These are phyloP conservation scores for Phascolomyces articulosus DNA, from an alignment of 371 early-diverging fungal genomes.

Conservation along the genomic window DNA sequence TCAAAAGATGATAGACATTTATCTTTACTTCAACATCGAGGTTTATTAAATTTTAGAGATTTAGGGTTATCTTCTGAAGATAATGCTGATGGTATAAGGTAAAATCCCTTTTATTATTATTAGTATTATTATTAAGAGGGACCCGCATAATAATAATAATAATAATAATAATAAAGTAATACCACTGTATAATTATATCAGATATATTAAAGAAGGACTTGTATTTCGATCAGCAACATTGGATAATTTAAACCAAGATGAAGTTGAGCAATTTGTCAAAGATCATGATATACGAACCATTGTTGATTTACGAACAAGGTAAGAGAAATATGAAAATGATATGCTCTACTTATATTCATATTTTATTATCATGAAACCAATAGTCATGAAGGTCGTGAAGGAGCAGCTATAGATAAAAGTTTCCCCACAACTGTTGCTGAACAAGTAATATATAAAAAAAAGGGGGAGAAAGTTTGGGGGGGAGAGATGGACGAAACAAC, in stretches of 20 bases:
- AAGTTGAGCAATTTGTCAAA: slow-evolving; percentile 22
- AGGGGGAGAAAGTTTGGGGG: background rate
- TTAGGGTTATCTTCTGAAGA: slow-evolving; percentile 17
- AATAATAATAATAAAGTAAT: background rate
- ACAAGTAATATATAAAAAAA: slow-evolving; percentile 7
- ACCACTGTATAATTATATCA: too few relatives aligned
- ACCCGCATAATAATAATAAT: background rate
- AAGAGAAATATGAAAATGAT: background rate
- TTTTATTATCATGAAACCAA: background rate
- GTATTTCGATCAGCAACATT: slow-evolving; percentile 35
- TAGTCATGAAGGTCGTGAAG: slow-evolving; percentile 9
- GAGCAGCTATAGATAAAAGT: slow-evolving; percentile 16
- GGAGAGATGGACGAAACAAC: background rate
- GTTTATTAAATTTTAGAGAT: slow-evolving; percentile 22
- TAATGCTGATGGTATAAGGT: slow-evolving; percentile 11
- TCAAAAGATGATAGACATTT: background rate
- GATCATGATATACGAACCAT: slow-evolving; percentile 28
- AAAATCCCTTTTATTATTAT: background rate
- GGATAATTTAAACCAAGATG: slow-evolving; percentile 21
- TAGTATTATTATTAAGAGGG: too few relatives aligned
- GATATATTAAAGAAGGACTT: slow-evolving; percentile 30
- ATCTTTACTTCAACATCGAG: slow-evolving; percentile 9
- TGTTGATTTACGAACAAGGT: slow-evolving; percentile 37
- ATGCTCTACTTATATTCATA: background rate
- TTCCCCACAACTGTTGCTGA: slow-evolving; percentile 18